Evolutionary conservation across 1,284 basidiomycete species (phyloP), one percentile per base, ranked within the genome.

Genomic region (Athelia sp.): DNA sequence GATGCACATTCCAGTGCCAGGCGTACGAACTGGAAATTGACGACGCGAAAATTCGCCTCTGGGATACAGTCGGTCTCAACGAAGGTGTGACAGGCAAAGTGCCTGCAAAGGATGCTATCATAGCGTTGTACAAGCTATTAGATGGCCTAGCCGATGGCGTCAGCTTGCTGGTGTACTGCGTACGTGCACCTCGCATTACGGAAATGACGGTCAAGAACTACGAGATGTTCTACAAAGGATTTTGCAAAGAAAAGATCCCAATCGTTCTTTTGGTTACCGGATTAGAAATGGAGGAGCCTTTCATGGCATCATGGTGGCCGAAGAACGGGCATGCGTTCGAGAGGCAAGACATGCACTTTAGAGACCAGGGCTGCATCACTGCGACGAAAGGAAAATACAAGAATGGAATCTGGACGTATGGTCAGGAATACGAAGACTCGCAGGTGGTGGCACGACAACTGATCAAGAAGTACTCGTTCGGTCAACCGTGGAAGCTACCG

Each of bases 311-410:
- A n/a, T 40, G 36, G 36, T 29, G 26, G 26, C 8, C 36, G 19
- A 40, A 17, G 36, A 40, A 40, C 15, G 6, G 6, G n/a, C 4
- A n/a, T 40, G 36, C 19, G n/a, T 40, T 55, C 18, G 4, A 45
- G 19, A 23, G 34, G 50, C 43, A 51, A 36, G 1, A 49, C 8
- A 56, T 55, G 24, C 29, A 43, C 10, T 50, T 56, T 31, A 26
- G 26, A 13, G 54, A 51, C 3, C 54, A 56, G 23, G 54, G 51
- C 17, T 56, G 54, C 26, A 51, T 54, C 17, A 56, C 54, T 9
- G 49, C 45, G 2, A 45, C 47, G 13, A 50, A 56, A 14, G 55
- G 65, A 23, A n/a, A 40, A 21, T 40, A 17, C 19, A 40, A n/a
- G n/a, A 21, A 17, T 9, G 36, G 36, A 21, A 4, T 21, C 6